Evolutionary conservation across 805 yeast species (phyloP).

Genomic region (Yamadazyma ubonensis): DNA sequence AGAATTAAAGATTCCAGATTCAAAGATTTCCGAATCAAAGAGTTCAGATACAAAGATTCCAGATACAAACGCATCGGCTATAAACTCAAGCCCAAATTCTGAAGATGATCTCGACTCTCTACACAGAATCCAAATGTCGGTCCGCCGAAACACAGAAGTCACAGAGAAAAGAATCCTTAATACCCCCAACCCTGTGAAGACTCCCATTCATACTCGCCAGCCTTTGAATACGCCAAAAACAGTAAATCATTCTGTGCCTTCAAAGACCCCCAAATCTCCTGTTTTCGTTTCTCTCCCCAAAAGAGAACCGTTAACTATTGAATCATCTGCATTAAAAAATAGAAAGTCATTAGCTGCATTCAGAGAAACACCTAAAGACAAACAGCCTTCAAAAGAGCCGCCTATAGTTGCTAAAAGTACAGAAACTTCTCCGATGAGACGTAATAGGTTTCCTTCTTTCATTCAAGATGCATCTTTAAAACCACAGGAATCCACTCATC

Average conservation of each 20-base stretch:
- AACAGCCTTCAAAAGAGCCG: too few species aligned
- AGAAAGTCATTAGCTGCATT: constrained; percentile 10
- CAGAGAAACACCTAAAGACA: too few species aligned
- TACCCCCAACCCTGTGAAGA: constrained; percentile 2
- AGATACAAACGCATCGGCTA: too few species aligned
- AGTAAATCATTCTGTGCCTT: too few species aligned
- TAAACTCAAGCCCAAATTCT: neutral
- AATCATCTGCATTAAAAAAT: constrained; percentile 18
- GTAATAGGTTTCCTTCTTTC: constrained; percentile 16
- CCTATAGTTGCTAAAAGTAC: neutral
- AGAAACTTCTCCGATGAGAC: constrained; percentile 14
- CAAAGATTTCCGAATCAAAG: neutral
- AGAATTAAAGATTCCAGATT: neutral
- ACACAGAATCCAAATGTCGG: constrained; percentile 16
- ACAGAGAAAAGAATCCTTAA: neutral
- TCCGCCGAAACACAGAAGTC: constrained; percentile 12
- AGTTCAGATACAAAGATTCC: neutral
- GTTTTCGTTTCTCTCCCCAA: constrained; percentile 38
- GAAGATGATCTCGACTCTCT: constrained; percentile 12
- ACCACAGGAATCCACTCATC: too few species aligned
- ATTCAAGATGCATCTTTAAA: constrained; percentile 6
- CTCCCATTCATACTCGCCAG: too few species aligned
- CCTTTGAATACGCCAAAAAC: too few species aligned
- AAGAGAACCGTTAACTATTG: constrained; percentile 35
- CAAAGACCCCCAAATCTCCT: constrained; percentile 31